Base-by-base conservation (phyloP, 2,329 filamentous ascomycete species). In the Penicillium sp. region DNA sequence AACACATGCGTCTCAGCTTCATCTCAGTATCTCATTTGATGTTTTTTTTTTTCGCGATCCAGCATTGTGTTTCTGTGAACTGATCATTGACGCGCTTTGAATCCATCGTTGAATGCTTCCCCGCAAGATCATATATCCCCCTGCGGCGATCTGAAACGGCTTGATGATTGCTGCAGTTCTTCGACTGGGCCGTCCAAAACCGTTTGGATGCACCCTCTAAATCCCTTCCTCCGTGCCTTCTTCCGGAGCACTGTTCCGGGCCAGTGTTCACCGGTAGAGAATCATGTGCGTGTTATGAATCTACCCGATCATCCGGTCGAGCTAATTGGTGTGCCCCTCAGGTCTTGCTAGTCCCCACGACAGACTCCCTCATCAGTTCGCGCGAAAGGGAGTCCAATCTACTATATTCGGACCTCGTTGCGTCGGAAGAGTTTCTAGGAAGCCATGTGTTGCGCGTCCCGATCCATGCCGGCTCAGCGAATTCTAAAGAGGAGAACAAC, bases 151-250 rank as follows among this genome's bases (percentile, higher is more conserved):
- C 43, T 61, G 48, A 64, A 51, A 60, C 49, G 71, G 63, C 71
- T 75, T 74, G 67, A 75, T 75, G 71, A 70, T 64, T 68, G 61
- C 67, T 63, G 55, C 66, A 65, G 61, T 53, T 61, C 52, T 53
- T 67, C 58, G 62, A 56, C 63, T 59, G 71, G 71, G 69, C 68
- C 67, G 67, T 74, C 72, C 73, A 71, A 74, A 68, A 74, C 65
- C 71, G 74, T 75, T 75, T 89, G 88, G 86, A 96, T 96, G 92
- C 92, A 92, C 88, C 91, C 94, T 81, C 84, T 97, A 87, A 99
- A 99, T 80, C 94, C 94, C 75, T 97, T 97, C 79, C 84, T 99
- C 77, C 88, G 90, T 82, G 92, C 93, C 83, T 97, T 99, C 86
- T 97, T 97, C 84, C 92, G 91, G 81, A 97, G 92, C 85, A 87